Percentiles rank a stretch among this genome's conserved stretches.
These are phyloP conservation scores for Udeniomyces megalosporus DNA, from an alignment of 768 basidiomycete species.

Conservation along the genomic window DNA sequence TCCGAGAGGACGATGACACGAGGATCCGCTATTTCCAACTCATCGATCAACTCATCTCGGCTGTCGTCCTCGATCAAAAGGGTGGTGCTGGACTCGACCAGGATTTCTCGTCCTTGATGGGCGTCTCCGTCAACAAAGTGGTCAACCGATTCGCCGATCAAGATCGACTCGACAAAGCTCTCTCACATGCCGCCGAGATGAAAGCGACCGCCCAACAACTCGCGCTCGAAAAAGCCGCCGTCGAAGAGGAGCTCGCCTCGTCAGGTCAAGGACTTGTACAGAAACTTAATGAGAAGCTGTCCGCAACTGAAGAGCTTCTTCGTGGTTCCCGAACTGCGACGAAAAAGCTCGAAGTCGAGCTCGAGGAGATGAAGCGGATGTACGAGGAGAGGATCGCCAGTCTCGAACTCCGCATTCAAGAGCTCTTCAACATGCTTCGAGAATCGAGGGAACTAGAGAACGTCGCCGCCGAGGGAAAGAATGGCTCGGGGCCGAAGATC, in stretches of 20 bases:
- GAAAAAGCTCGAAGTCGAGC: conserved; percentile 52
- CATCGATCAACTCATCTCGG: conserved; percentile 71
- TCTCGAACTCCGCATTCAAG: conserved; percentile 80
- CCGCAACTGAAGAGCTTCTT: conserved; percentile 7
- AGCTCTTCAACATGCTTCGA: conserved; percentile 82
- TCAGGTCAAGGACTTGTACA: conserved; percentile 55
- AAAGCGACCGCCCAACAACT: conserved; percentile 40
- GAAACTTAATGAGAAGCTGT: conserved; percentile 51
- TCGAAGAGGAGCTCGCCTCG: conserved; percentile 71
- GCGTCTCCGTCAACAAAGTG: conserved; percentile 73
- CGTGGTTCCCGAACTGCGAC: conserved; percentile 19
- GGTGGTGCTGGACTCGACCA: conserved; percentile 35
- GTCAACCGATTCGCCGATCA: conserved; percentile 81
- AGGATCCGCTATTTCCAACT: conserved; percentile 81
- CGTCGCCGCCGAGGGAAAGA: conserved; percentile 41
- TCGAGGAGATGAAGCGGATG: conserved; percentile 55
- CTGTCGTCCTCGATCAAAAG: conserved; percentile 85
- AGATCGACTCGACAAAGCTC: conserved; percentile 60
- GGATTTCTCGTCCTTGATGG: conserved; percentile 68
- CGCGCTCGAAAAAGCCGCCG: conserved; percentile 60
- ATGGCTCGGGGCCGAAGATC: conserved; percentile 36
- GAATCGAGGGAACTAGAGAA: conserved; percentile 57
- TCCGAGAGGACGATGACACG: conserved; percentile 57
- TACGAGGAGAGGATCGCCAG: conserved; percentile 78
- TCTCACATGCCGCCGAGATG: conserved; percentile 57